These are phyloP conservation scores for Moesziomyces antarcticus DNA, from an alignment of 1,284 basidiomycete genomes.

Conservation along the genomic window DNA sequence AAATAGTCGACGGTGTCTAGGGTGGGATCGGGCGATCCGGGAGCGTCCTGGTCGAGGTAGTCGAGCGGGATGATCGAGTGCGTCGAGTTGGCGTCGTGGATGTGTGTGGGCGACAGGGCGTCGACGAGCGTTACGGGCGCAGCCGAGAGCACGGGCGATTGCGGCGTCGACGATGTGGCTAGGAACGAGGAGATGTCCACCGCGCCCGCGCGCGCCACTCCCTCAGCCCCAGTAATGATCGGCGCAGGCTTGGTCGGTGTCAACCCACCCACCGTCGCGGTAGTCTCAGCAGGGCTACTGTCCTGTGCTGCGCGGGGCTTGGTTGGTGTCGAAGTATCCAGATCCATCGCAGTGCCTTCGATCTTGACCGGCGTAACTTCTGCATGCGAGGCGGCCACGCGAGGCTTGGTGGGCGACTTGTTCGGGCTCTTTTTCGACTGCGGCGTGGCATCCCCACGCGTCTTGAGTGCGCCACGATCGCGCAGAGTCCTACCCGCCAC, in stretches of 20 bases:
- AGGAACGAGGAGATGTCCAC: neutral
- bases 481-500: constrained; percentile 20
- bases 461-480: constrained; percentile 16
- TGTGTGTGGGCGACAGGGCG: constrained; percentile 19
- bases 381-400: neutral
- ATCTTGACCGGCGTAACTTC: constrained; percentile 5
- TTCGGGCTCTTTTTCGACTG: constrained; percentile 8
- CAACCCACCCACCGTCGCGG: neutral
- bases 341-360: neutral
- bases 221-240: no score
- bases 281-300: no score
- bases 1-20: neutral
- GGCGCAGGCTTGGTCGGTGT: neutral
- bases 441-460: neutral
- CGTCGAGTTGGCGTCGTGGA: constrained; percentile 11
- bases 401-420: constrained; percentile 16
- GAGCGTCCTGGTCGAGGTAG: neutral
- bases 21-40: neutral
- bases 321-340: constrained; percentile 25
- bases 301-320: no score
- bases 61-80: constrained; percentile 1
- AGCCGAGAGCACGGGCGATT: constrained; percentile 8
- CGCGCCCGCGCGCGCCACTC: no score
- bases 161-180: neutral
- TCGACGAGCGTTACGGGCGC: constrained; percentile 23